Evolutionary conservation across 306 rosid genomes (phyloP).

Genomic region (Herpetospermum pedunculosum): DNA sequence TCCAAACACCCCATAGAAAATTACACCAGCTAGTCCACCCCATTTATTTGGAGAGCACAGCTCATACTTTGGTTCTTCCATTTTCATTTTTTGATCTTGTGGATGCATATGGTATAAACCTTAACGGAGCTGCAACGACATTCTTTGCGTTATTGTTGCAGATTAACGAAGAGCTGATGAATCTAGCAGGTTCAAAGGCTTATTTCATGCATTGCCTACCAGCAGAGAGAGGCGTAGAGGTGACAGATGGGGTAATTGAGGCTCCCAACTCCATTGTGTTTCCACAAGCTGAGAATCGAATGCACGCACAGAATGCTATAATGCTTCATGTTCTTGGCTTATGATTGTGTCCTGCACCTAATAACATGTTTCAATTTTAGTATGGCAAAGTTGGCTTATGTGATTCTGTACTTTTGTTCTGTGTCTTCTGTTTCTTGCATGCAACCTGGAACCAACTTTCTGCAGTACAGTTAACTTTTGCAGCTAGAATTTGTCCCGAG

Average conservation of each 20-base stretch:
- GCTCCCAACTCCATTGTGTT: conserved; percentile 88
- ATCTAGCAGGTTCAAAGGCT: conserved; percentile 70
- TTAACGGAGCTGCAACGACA: not conserved
- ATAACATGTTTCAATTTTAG: not conserved
- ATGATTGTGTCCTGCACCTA: conserved; percentile 11
- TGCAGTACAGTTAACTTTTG: not conserved
- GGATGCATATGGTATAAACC: not conserved
- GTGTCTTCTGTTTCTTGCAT: not conserved
- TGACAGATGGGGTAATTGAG: conserved; percentile 77
- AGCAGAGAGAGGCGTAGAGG: conserved; percentile 96
- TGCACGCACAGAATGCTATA: conserved; percentile 95
- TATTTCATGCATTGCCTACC: conserved; percentile 96
- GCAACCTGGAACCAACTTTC: not conserved
- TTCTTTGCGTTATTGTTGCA: conserved; percentile 14
- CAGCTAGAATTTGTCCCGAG: not conserved
- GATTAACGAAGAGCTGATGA: conserved; percentile 70
- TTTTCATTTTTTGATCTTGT: not conserved
- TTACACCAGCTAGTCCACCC: not conserved
- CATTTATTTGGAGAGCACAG: not conserved
- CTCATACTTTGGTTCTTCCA: not conserved
- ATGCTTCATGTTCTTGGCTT: conserved; percentile 81
- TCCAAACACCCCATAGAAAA: not conserved
- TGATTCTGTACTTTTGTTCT: not conserved
- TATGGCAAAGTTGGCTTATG: not conserved
- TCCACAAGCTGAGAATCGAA: conserved; percentile 91